Conservation (phyloP, 2,329 filamentous ascomycete species). For the Daldinia sp. region DNA sequence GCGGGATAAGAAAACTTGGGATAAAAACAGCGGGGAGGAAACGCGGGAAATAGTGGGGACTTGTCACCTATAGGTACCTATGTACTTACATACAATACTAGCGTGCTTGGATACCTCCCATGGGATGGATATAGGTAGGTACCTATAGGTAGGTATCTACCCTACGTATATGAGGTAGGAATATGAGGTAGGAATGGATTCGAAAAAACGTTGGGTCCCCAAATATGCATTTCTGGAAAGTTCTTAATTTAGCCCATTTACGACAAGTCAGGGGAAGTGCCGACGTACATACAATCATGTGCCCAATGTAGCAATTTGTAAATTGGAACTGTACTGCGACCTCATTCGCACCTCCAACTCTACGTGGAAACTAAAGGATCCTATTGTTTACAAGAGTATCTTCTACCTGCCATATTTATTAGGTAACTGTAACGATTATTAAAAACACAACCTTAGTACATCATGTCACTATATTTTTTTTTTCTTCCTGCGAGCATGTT, state of each 20-base stretch:
- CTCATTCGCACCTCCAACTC: neutral
- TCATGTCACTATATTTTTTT: neutral
- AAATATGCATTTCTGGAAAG: neutral
- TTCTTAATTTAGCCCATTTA: constrained; percentile 3
- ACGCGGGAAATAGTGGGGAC: neutral
- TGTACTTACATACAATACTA: neutral
- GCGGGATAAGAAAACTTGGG: neutral
- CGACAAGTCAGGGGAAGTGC: neutral
- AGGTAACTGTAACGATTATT: neutral
- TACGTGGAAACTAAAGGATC: neutral
- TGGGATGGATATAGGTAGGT: too few relatives aligned
- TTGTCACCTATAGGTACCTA: neutral
- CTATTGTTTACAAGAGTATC: too few relatives aligned
- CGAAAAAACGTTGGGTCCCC: neutral
- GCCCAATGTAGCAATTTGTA: too few relatives aligned
- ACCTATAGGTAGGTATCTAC: too few relatives aligned
- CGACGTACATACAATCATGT: too few relatives aligned
- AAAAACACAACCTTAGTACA: neutral
- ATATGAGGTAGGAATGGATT: too few relatives aligned
- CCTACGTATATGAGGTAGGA: neutral
- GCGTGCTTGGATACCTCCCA: too few relatives aligned
- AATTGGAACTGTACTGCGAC: neutral
- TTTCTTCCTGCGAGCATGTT: too few relatives aligned
- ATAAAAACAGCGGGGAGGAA: neutral
- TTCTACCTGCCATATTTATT: too few relatives aligned